These are phyloP conservation scores for Discostella stelligera DNA, from an alignment of 352 stramenopile species.

Conservation along the genomic window DNA sequence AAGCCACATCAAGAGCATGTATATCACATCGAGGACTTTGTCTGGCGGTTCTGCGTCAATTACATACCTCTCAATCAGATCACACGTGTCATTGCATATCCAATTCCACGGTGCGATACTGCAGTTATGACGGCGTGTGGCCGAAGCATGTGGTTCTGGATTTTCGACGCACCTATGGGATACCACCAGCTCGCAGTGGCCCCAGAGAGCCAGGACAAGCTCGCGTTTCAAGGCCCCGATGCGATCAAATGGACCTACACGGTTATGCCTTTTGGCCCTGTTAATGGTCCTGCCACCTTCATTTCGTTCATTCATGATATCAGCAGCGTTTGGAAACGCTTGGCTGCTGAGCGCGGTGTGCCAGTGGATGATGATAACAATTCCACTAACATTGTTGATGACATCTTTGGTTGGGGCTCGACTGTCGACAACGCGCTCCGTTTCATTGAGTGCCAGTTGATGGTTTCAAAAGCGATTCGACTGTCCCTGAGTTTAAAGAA, in stretches of 20 bases:
- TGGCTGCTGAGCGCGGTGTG: not conserved
- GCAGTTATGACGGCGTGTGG: slow-evolving; percentile 16
- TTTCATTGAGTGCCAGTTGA: slow-evolving; percentile 14
- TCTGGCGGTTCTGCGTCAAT: slow-evolving; percentile 53
- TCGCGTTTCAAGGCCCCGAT: slow-evolving; percentile 27
- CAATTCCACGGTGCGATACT: slow-evolving; percentile 38
- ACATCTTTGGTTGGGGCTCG: not conserved
- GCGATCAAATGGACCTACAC: slow-evolving; percentile 22
- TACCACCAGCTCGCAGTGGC: slow-evolving; percentile 34
- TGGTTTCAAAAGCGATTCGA: not conserved
- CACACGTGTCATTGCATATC: slow-evolving; percentile 30
- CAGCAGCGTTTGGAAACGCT: slow-evolving; percentile 9
- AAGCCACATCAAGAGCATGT: slow-evolving; percentile 52
- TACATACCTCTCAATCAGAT: slow-evolving; percentile 40
- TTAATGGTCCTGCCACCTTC: slow-evolving; percentile 22
- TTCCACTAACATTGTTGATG: not conserved
- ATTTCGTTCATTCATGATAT: slow-evolving; percentile 20
- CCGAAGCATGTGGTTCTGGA: slow-evolving; percentile 4
- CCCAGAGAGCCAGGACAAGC: not conserved
- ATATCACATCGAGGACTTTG: slow-evolving; percentile 32
- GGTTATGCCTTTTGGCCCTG: slow-evolving; percentile 24
- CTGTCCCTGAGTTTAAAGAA: slow-evolving; percentile 15
- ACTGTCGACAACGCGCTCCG: not conserved
- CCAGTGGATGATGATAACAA: slow-evolving; percentile 6
- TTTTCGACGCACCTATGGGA: slow-evolving; percentile 31